Conservation (phyloP, 2,329 filamentous ascomycete species). For the Magnaporthales sp. region DNA sequence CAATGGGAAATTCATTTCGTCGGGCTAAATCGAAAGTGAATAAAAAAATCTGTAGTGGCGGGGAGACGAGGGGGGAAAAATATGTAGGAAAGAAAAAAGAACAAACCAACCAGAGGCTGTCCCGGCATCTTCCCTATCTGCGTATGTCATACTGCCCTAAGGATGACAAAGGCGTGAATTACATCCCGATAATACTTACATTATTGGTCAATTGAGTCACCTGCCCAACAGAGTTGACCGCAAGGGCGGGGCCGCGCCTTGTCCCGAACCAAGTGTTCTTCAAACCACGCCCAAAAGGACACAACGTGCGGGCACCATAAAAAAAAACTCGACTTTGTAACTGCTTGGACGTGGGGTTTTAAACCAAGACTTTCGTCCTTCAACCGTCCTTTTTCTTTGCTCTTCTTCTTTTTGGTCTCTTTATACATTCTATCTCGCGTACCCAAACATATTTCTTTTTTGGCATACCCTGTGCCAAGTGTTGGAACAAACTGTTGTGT, state of each 20-base stretch:
- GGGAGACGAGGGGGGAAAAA: too few relatives aligned
- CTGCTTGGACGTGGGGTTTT: too few relatives aligned
- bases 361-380: too few relatives aligned
- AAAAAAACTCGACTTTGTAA: too few relatives aligned
- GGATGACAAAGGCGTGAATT: not conserved
- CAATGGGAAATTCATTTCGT: too few relatives aligned
- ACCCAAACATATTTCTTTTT: not conserved
- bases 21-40: too few relatives aligned
- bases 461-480: not conserved
- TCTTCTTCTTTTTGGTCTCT: too few relatives aligned
- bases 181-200: not conserved
- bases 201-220: conserved; percentile 15
- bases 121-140: not conserved
- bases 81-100: too few relatives aligned
- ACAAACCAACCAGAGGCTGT: too few relatives aligned
- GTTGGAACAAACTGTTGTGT: not conserved
- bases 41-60: not conserved
- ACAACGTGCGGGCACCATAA: not conserved
- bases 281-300: not conserved
- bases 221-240: conserved; percentile 5
- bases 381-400: too few relatives aligned
- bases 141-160: not conserved
- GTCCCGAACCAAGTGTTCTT: not conserved
- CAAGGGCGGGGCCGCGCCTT: not conserved
- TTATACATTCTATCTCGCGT: too few relatives aligned